Percentiles rank a stretch among this genome's conserved stretches.
phyloP scores from a whole-genome alignment of 2,329 filamentous ascomycete genomes.

The Alternaria incomplexa region DNA sequence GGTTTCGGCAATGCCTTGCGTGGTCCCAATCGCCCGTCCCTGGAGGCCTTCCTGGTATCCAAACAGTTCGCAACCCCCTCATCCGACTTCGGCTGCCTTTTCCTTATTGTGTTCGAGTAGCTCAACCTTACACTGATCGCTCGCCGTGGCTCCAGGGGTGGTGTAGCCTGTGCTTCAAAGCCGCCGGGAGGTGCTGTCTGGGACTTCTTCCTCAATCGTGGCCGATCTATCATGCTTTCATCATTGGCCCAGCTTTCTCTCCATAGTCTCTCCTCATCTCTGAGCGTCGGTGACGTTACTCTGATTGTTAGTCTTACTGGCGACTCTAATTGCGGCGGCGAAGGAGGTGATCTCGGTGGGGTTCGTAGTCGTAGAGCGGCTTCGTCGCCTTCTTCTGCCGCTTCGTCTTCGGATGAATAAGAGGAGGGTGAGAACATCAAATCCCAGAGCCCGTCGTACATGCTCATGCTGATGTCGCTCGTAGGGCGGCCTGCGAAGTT shows the following conservation, averaged over 20 bases:
- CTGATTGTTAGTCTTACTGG: constrained; percentile 9
- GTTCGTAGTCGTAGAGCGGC: constrained; percentile 1
- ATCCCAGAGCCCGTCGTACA: constrained; percentile 21
- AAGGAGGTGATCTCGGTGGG: neutral
- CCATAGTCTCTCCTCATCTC: neutral
- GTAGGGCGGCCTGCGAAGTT: constrained; percentile 32
- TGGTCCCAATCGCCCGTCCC: constrained; percentile 2
- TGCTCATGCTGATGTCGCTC: constrained; percentile 32
- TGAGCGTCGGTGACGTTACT: constrained; percentile 8
- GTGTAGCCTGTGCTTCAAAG: constrained; percentile 5
- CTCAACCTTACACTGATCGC: constrained; percentile 33
- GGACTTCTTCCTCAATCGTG: constrained; percentile 24
- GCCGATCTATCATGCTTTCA: constrained; percentile 8
- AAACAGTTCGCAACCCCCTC: neutral
- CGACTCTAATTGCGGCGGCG: constrained; percentile 1
- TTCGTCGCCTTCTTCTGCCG: constrained; percentile 16
- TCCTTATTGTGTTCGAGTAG: constrained; percentile 1
- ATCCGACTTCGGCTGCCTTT: neutral
- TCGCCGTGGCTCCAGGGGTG: constrained; percentile 31
- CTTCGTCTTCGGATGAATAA: constrained; percentile 13
- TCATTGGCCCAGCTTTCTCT: constrained; percentile 14
- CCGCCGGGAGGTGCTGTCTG: constrained; percentile 28
- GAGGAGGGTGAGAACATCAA: constrained; percentile 12
- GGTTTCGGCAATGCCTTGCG: neutral
- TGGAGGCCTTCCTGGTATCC: constrained; percentile 1